phyloP scores from a whole-genome alignment of 108 stramenopile genomes.

The Stephanodiscus minutulus region DNA sequence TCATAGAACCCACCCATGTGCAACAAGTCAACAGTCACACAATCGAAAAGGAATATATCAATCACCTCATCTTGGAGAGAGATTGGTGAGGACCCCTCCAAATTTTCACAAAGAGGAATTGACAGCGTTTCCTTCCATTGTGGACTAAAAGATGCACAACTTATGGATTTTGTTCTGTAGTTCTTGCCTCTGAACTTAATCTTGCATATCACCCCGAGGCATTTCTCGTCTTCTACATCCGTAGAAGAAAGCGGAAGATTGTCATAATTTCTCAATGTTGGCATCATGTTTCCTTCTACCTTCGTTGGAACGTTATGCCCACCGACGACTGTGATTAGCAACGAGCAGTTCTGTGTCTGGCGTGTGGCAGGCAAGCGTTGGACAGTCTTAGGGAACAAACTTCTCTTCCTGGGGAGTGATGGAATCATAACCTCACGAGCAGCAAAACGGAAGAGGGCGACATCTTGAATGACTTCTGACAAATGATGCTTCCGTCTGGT shows the following conservation, averaged over 20 bases:
- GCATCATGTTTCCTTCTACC: background rate
- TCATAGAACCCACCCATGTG: constrained; percentile 58
- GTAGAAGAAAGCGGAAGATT: background rate
- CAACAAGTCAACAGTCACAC: constrained; percentile 40
- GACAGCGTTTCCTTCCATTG: constrained; percentile 68
- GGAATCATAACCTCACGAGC: background rate
- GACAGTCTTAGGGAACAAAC: constrained; percentile 22
- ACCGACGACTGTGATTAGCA: constrained; percentile 34
- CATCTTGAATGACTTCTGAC: constrained; percentile 43
- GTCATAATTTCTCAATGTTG: background rate
- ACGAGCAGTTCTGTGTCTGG: constrained; percentile 14
- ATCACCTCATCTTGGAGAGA: constrained; percentile 58
- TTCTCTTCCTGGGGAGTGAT: constrained; percentile 6
- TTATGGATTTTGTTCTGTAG: constrained; percentile 7
- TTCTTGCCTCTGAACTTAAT: constrained; percentile 10
- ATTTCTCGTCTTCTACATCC: constrained; percentile 2
- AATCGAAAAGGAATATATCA: constrained; percentile 59
- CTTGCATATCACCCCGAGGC: constrained; percentile 3
- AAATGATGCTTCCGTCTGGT: constrained; percentile 18
- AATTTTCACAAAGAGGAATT: constrained; percentile 59
- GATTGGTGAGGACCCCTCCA: constrained; percentile 40
- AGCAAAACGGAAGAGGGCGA: constrained; percentile 20
- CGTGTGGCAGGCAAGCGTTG: constrained; percentile 9
- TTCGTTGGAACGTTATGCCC: constrained; percentile 36
- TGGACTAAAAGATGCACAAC: constrained; percentile 32